Evolutionary conservation across 2,329 filamentous ascomycete species (phyloP).

Genomic region (Chaetomium sp.): DNA sequence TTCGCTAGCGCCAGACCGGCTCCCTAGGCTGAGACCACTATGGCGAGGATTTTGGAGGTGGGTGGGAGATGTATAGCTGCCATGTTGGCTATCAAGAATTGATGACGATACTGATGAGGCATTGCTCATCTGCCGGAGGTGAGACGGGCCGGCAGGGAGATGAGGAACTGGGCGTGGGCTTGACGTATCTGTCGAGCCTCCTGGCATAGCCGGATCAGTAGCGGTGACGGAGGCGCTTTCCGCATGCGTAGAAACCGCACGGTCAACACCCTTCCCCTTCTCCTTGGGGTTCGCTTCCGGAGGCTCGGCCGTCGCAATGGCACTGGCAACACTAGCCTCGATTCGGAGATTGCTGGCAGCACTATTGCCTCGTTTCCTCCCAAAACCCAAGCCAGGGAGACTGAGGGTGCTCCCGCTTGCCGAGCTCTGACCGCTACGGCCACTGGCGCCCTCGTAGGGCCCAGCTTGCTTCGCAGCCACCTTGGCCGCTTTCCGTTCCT

Average conservation of each 20-base stretch:
- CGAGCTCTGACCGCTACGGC: conserved; percentile 48
- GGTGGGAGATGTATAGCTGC: conserved; percentile 50
- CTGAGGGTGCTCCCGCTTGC: conserved; percentile 67
- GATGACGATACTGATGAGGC: conserved; percentile 84
- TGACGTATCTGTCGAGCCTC: conserved; percentile 36
- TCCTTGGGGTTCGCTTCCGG: conserved; percentile 44
- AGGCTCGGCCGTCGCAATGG: conserved; percentile 42
- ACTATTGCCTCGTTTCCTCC: conserved; percentile 62
- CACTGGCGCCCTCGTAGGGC: conserved; percentile 47
- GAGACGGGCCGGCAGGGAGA: conserved; percentile 64
- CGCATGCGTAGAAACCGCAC: conserved; percentile 41
- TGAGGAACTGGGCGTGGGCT: conserved; percentile 50
- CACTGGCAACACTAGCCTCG: conserved; percentile 55
- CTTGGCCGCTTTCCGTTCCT: conserved; percentile 78
- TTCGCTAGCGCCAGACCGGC: conserved; percentile 46
- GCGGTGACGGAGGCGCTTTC: conserved; percentile 32
- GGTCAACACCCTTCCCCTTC: conserved; percentile 74
- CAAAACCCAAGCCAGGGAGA: conserved; percentile 61
- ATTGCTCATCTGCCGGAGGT: conserved; percentile 81
- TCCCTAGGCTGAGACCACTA: conserved; percentile 56
- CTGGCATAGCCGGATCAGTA: conserved; percentile 36
- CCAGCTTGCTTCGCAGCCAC: conserved; percentile 52
- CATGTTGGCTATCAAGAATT: conserved; percentile 64
- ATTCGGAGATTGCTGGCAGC: conserved; percentile 60
- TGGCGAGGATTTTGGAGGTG: conserved; percentile 52